Evolutionary conservation across 139 green algal species (phyloP).

Genomic region (Coelastrella sp.): DNA sequence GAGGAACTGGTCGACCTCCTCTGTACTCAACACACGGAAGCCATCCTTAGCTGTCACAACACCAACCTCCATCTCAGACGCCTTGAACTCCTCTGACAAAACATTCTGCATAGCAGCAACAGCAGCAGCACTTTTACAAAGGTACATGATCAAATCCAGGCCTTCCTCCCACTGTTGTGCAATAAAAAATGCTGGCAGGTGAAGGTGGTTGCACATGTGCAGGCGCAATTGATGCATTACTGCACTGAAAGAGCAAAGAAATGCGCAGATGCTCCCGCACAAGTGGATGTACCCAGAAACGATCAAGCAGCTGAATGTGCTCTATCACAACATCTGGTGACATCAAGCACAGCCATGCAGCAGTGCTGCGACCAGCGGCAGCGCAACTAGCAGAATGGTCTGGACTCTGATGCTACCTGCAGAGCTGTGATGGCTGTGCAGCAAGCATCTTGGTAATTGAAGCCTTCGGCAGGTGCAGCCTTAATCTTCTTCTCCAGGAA

Average conservation of each 20-base stretch:
- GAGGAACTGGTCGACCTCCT: slow-evolving; percentile 91
- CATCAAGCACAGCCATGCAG: too few species aligned
- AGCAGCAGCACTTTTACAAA: not conserved
- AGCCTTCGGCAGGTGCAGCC: slow-evolving; percentile 21
- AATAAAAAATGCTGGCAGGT: not conserved
- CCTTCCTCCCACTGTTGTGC: not conserved
- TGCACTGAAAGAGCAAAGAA: not conserved
- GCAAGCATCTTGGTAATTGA: slow-evolving; percentile 79
- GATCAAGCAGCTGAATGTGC: too few species aligned
- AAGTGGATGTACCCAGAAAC: too few species aligned
- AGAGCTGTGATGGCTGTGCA: slow-evolving; percentile 83
- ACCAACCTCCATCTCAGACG: slow-evolving; percentile 93
- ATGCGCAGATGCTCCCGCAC: not conserved
- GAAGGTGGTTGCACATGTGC: not conserved
- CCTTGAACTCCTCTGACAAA: slow-evolving; percentile 96
- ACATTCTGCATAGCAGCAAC: slow-evolving; percentile 79
- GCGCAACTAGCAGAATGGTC: too few species aligned
- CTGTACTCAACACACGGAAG: slow-evolving; percentile 78
- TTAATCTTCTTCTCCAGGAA: slow-evolving; percentile 96
- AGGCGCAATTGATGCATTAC: not conserved
- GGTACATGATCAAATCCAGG: not conserved
- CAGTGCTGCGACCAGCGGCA: too few species aligned
- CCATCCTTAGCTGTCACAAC: slow-evolving; percentile 61
- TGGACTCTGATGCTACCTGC: not conserved
- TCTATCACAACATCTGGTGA: too few species aligned